Evolutionary conservation across 208 protist species (phyloP), one percentile per base, ranked within the genome.

Genomic region (Leishmania tarentolae): DNA sequence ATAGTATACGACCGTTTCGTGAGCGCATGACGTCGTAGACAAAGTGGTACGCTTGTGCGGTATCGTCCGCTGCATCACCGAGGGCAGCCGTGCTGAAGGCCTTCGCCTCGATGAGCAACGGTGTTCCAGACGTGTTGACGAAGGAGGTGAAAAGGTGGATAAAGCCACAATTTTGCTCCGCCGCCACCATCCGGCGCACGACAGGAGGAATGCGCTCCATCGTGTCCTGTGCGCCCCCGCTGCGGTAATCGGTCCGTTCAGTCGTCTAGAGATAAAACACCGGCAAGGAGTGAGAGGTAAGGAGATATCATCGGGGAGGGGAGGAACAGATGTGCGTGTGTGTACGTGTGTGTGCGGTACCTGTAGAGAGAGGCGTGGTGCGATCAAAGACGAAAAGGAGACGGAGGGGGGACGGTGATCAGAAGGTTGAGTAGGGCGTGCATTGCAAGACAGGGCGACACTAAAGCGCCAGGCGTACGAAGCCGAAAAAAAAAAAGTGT

Each of bases 1-100:
- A 96, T 37, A 93, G 76, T 9, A 95, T 86, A 2, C 46, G 40
- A 0, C 65, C 44, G 28, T 88, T 47, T 44, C 84, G 82, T 13
- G 91, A 83, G 17, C 92, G 89, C 91, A 96, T 94, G 9, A 96
- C 87, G 80, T 96, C 94, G 75, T 97, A 97, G 24, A 97, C 76
- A 13, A 95, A 70, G 53, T 80, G 82, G 73, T 86, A 91, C 47
- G 44, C 37, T 31, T 5, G 47, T 69, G 52, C 5, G 1, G 77
- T 44, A 40, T 17, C 40, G 28, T 47, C 73, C 9, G 28, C 47
- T 40, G 63, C 70, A 11, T 42, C 44, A 35, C 6, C 56, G 5
- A 61, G 44, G 8, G 61, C 69, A 52, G 31, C 15, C 9, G 37
- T 59, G 56, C 13, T 50, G 46, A 73, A 77, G 24, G 21, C 57